Evolutionary conservation across 306 rosid genomes (phyloP).

Genomic region (Lathyrus aphaca): DNA sequence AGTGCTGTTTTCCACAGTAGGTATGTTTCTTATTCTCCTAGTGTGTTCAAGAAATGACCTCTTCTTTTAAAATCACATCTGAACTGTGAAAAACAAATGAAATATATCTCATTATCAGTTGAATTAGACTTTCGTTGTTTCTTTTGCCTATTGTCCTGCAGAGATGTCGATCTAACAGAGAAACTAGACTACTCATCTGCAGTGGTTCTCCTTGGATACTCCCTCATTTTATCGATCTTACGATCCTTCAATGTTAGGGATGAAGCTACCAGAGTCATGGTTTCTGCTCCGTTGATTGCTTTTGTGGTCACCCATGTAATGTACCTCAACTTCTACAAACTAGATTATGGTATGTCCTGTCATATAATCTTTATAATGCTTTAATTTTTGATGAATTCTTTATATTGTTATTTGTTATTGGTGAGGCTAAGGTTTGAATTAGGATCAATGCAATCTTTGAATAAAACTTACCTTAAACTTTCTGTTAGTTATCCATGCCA

Average conservation of each 20-base stretch:
- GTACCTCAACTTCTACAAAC: slow-evolving; percentile 66
- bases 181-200: slow-evolving; percentile 85
- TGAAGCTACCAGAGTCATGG: slow-evolving; percentile 77
- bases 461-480: slow-evolving; percentile 1
- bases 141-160: slow-evolving; percentile 42
- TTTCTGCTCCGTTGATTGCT: slow-evolving; percentile 76
- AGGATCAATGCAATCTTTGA: background rate
- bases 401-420: slow-evolving; percentile 6
- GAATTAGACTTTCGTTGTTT: slow-evolving; percentile 11
- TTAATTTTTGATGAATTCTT: background rate
- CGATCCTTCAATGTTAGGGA: slow-evolving; percentile 62
- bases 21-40: slow-evolving; percentile 47
- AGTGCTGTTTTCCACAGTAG: slow-evolving; percentile 80
- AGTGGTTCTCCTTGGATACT: slow-evolving; percentile 75
- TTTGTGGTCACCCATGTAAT: slow-evolving; percentile 71
- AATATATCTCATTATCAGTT: slow-evolving; percentile 7
- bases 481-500: slow-evolving; percentile 9
- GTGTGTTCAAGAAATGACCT: slow-evolving; percentile 14
- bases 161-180: slow-evolving; percentile 80
- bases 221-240: slow-evolving; percentile 68
- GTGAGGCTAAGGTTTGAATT: background rate
- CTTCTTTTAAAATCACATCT: background rate
- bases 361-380: slow-evolving; percentile 15
- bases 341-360: slow-evolving; percentile 70
- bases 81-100: background rate